A percentile compares a stretch with the other conserved stretches of the same genome.
Conservation (phyloP, 306 rosid species). For the Ormosia semicastrata region DNA sequence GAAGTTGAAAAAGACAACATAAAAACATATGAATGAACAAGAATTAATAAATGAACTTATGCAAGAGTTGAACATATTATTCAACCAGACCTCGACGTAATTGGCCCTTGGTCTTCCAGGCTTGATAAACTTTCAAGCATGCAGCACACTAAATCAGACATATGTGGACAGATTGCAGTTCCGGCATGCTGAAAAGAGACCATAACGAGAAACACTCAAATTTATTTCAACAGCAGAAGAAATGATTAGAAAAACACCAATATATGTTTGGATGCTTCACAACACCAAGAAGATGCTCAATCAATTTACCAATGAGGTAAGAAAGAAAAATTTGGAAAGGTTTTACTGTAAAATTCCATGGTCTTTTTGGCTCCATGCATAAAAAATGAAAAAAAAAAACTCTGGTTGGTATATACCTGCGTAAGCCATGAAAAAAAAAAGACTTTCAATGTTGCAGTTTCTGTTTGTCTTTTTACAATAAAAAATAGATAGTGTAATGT, state of each 20-base stretch:
- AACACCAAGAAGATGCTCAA: not conserved
- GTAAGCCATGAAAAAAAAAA: constrained; percentile 1
- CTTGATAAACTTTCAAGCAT: constrained; percentile 98
- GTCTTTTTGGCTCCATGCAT: constrained; percentile 83
- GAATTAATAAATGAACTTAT: not conserved
- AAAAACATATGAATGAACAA: constrained; percentile 13
- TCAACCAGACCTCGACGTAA: constrained; percentile 76
- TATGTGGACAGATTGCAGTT: constrained; percentile 76
- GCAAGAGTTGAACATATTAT: constrained; percentile 29
- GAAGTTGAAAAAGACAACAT: constrained; percentile 56
- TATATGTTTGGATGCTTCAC: not conserved
- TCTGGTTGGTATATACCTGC: constrained; percentile 86
- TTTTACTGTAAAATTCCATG: constrained; percentile 86
- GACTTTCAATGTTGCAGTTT: not conserved
- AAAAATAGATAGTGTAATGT: not conserved
- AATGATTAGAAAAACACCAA: not conserved
- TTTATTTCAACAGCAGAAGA: constrained; percentile 6
- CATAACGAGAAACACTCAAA: constrained; percentile 12
- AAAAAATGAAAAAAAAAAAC: constrained; percentile 84
- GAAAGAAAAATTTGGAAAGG: not conserved
- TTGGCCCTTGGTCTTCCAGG: constrained; percentile 93
- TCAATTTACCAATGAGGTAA: constrained; percentile 2
- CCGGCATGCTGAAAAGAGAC: constrained; percentile 96
- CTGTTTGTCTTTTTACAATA: not conserved
- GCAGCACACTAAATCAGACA: constrained; percentile 91